A percentile compares a stretch with the other conserved stretches of the same genome.
phyloP scores from a whole-genome alignment of 345 rosid species.

The Odontarrhena argentea region DNA sequence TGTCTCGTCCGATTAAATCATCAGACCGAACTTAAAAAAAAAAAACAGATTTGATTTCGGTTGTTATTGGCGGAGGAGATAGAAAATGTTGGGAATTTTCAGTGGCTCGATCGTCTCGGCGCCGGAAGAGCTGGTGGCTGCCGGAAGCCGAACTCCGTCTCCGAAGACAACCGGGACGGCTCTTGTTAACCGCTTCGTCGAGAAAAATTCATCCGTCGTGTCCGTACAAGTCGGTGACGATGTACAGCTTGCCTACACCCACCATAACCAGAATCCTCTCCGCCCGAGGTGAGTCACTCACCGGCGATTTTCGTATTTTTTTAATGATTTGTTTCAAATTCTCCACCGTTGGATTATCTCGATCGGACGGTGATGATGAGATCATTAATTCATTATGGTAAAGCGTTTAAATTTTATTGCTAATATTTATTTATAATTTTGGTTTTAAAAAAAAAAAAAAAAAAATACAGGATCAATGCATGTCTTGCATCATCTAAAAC shows the following conservation, averaged over 20 bases:
- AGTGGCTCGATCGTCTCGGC: constrained; percentile 76
- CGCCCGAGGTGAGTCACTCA: constrained; percentile 65
- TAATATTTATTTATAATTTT: neutral
- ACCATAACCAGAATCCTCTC: constrained; percentile 65
- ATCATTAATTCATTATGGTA: constrained; percentile 11
- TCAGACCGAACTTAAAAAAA: no score
- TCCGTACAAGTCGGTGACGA: constrained; percentile 70
- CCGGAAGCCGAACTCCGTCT: constrained; percentile 92
- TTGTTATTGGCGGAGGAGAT: constrained; percentile 3
- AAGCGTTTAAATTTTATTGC: neutral
- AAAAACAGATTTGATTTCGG: no score
- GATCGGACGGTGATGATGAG: constrained; percentile 31
- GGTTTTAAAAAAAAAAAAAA: no score
- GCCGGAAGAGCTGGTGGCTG: constrained; percentile 97
- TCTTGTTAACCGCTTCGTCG: constrained; percentile 65
- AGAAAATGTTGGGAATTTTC: constrained; percentile 84
- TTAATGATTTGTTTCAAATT: constrained; percentile 3
- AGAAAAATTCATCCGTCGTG: constrained; percentile 60
- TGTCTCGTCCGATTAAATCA: constrained; percentile 1
- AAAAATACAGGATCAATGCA: neutral
- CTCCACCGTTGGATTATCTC: neutral
- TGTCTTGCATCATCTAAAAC: constrained; percentile 19
- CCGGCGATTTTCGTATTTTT: neutral
- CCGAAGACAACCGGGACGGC: constrained; percentile 70
- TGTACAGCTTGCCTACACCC: constrained; percentile 76